Base-by-base conservation (phyloP, 805 yeast species). In the Zygotorulaspora florentina region DNA sequence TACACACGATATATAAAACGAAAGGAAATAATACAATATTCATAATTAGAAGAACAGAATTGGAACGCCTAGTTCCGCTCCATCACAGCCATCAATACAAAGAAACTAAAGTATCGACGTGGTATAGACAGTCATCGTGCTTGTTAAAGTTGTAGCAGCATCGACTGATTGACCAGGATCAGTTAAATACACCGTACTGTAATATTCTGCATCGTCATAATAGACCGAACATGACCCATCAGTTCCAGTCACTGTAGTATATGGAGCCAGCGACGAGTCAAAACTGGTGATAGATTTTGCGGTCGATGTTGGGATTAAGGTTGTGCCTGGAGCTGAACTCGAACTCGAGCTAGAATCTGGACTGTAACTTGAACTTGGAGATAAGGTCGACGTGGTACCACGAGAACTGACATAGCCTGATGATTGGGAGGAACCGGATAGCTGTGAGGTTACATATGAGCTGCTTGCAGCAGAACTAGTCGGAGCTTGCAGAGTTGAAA, bases 111-210 rank as follows among this genome's bases (percentile, higher is more conserved):
- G 35, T n/a, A 56, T 44, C 25, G 57, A 36, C 7, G 68, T 64
- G 28, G 52, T 49, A 40, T 54, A 58, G 7, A 54, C 53, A 3
- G 57, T 54, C 35, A 48, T 56, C 8, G 66, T 62, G 37, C 64
- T 61, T 8, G 68, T 64, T 37, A 60, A 50, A 10, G 68, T 64
- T 6, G 67, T 61, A n/a, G 62, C 62, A 12, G 67, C 67, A 57
- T 62, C 66, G 7, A 64, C 57, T 10, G 66, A 54, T 45, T 60
- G 62, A 17, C 53, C 45, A 8, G 62, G 38, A 13, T 51, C 60
- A 1, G 65, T 61, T 17, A 64, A 42, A 42, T 61, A 62, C 4
- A 50, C 52, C 4, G 68, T 64, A 25, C 64, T 61, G 51, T 64
- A 64, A 43, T 64, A 62, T 17, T 58, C 62, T 16, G 48, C 54